These are phyloP conservation scores for Actinomortierella ambigua DNA, from an alignment of 371 early-diverging fungal genomes.

Conservation along the genomic window DNA sequence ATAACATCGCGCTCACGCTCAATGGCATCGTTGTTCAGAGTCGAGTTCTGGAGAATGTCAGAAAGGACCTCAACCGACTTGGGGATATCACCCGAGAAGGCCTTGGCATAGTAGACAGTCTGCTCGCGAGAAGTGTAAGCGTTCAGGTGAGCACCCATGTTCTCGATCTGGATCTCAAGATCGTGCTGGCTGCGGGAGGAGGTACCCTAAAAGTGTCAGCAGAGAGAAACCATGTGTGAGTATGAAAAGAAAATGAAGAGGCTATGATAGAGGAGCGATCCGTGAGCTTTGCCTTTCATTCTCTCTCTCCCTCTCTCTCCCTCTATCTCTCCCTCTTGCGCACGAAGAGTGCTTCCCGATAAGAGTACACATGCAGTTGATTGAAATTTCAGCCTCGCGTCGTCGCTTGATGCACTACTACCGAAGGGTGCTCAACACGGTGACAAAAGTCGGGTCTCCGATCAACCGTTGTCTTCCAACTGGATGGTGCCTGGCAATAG, in stretches of 20 bases:
- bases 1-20: conserved; percentile 96
- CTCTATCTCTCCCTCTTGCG: too few species aligned
- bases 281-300: too few species aligned
- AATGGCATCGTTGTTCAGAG: conserved; percentile 80
- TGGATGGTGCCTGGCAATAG: too few species aligned
- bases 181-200: conserved; percentile 82
- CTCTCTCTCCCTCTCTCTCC: too few species aligned
- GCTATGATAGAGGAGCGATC: not conserved
- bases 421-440: too few species aligned
- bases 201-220: conserved; percentile 75
- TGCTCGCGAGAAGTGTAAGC: conserved; percentile 98
- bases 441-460: too few species aligned
- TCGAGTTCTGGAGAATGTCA: conserved; percentile 94
- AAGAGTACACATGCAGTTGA: too few species aligned
- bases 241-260: not conserved
- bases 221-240: not conserved
- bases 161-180: conserved; percentile 93
- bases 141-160: conserved; percentile 97
- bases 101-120: conserved; percentile 96
- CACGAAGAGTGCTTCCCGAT: too few species aligned
- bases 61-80: conserved; percentile 91
- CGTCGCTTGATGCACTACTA: too few species aligned
- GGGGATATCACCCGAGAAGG: conserved; percentile 86
- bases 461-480: too few species aligned
- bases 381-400: too few species aligned